Evolutionary conservation across 2,329 filamentous ascomycete species (phyloP).

Genomic region (Furcasterigmium furcatum): DNA sequence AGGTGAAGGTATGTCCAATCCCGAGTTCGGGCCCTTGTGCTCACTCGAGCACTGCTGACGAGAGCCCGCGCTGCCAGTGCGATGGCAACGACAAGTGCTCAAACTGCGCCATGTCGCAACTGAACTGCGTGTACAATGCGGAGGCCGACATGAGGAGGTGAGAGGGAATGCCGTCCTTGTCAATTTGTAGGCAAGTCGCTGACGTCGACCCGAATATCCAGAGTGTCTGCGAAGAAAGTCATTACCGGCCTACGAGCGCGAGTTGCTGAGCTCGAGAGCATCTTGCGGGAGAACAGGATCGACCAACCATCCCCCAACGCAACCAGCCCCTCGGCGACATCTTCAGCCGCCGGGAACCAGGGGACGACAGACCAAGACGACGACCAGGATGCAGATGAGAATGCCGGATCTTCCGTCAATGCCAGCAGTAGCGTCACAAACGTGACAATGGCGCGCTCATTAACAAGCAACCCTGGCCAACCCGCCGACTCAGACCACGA

Average conservation of each 20-base stretch:
- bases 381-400: not conserved
- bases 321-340: not conserved
- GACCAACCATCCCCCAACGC: not conserved
- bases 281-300: not conserved
- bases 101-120: not conserved
- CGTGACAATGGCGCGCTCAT: not conserved
- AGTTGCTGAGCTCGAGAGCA: conserved; percentile 1
- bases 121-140: conserved; percentile 1
- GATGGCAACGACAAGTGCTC: conserved; percentile 1
- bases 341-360: not conserved
- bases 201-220: not conserved
- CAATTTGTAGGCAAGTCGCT: not conserved
- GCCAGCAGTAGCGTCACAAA: not conserved
- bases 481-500: not conserved
- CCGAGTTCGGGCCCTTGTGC: not conserved
- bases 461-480: not conserved
- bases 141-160: conserved; percentile 2
- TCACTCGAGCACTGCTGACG: not conserved
- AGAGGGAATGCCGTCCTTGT: not conserved
- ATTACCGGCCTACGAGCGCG: not conserved
- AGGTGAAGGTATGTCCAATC: not conserved
- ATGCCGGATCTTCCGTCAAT: not conserved
- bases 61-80: not conserved
- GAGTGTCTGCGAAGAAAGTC: not conserved
- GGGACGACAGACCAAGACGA: not conserved